Evolutionary conservation across 1,139 yeast genomes (phyloP), one percentile per base, ranked within the genome.

Genomic region (Geotrichum macrosporum): DNA sequence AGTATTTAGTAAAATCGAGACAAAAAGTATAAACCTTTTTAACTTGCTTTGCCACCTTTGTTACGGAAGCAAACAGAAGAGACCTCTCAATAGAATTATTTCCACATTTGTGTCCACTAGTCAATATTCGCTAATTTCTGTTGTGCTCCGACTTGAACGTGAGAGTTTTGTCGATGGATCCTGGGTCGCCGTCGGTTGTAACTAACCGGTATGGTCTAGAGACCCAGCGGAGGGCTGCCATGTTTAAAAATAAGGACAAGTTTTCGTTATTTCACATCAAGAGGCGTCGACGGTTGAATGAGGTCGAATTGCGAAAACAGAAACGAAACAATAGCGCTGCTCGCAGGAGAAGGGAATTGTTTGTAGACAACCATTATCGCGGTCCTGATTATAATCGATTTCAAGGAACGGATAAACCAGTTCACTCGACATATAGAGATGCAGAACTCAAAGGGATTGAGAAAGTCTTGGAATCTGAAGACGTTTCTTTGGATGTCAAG

Each of bases 201-300:
- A n/a, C n/a, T n/a, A n/a, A n/a, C n/a, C n/a, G n/a, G n/a, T n/a
- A n/a, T n/a, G n/a, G 21, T 19, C 36, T 9, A 19, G 19, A 13
- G 8, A 21, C 30, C 12, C 32, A 36, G 22, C 21, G 16, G 9
- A 31, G 40, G 32, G 26, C 24, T 10, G 87, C 97, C 43, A 87
- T 84, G 65, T 92, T 86, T 73, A 92, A 92, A 67, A 89, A 89
- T 73, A 86, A 89, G 66, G 89, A 94, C 54, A 80, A 94, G 64
- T 92, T 92, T 66, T 84, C 85, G 62, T 86, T 88, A 53, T 97
- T 89, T 66, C 98, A 92, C 72, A 79, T 89, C 60, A 85, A 97
- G 70, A 88, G 97, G 68, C 84, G 98, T 67, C 84, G 97, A 67
- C 98, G 92, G 67, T 94, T 86, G 55, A 96, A 89, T 62, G 97